Evolutionary conservation across 371 early-diverging fungal genomes (phyloP).

Genomic region (Mortierella sp.): DNA sequence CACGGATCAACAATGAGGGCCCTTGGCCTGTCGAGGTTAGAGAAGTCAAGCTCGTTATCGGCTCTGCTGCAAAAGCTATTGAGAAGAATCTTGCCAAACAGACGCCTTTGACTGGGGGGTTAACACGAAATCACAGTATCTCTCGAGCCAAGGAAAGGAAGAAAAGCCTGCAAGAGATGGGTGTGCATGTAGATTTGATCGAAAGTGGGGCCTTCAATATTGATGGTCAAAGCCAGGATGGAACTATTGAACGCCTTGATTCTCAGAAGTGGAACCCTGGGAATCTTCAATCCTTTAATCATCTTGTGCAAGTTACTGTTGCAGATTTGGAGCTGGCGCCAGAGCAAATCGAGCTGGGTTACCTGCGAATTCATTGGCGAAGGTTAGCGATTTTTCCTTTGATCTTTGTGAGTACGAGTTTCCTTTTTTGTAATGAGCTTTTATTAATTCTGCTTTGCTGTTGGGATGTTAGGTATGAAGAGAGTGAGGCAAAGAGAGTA

Average conservation of each 20-base stretch:
- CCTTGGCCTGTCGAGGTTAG: slow-evolving; percentile 52
- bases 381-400: slow-evolving; percentile 17
- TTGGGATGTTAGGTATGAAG: slow-evolving; percentile 16
- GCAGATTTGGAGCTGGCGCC: slow-evolving; percentile 41
- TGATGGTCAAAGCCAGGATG: neutral
- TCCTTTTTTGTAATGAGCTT: too few relatives aligned
- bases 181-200: slow-evolving; percentile 33
- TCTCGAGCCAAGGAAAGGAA: slow-evolving; percentile 24
- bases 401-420: neutral
- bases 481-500: slow-evolving; percentile 6
- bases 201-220: slow-evolving; percentile 10
- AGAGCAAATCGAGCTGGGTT: slow-evolving; percentile 51
- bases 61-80: slow-evolving; percentile 13
- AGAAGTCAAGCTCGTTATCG: slow-evolving; percentile 42
- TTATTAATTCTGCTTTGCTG: neutral
- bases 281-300: slow-evolving; percentile 39
- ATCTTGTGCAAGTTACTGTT: slow-evolving; percentile 29
- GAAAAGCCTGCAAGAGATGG: slow-evolving; percentile 35
- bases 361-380: slow-evolving; percentile 41
- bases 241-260: neutral
- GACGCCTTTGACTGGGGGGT: neutral
- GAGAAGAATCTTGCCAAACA: neutral
- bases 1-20: slow-evolving; percentile 50
- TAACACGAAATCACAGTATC: slow-evolving; percentile 40
- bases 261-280: slow-evolving; percentile 36